Evolutionary conservation across 345 rosid species (phyloP), one percentile per base, ranked within the genome.

Genomic region (Gossypium australe): DNA sequence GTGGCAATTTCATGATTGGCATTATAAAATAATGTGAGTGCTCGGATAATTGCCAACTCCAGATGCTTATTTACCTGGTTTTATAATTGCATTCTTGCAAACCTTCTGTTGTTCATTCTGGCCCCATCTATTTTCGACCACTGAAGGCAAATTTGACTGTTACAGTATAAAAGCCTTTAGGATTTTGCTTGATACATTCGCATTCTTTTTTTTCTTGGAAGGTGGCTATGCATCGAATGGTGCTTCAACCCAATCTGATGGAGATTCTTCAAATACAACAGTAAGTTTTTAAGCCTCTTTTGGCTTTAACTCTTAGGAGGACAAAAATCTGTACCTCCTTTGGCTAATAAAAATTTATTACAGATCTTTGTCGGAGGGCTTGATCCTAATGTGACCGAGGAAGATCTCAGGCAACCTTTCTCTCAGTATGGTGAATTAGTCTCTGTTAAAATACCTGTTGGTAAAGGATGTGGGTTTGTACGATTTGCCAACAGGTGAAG

Each of bases 341-440:
- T 79, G 29, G 56, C 77, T 80, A 41, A 83, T 75, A 71, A 49
- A 43, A 80, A 77, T 61, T 77, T 69, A 45, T 72, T 80, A 63
- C 84, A 95, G 99, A 93, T 95, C 81, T 95, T 95, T 86, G 98
- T 95, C 68, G 99, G 98, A 75, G 97, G 97, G 66, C 97, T 95
- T 76, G 98, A 93, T 83, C 88, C 96, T 56, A 84, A 80, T 82
- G 97, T 91, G 74, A 88, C 86, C 69, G 97, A 90, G 74, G 98
- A 91, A 80, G 97, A 93, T 77, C 90, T 95, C 41, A 86, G 87
- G 77, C 96, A 91, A 69, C 89, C 93, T 71, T 95, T 95, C 76
- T 77, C 88, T 67, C 87, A 84, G 20, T 87, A 83, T 76, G 98
- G 99, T 68, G 98, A 95, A 82, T 87, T 95, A 79, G 87, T 89